Evolutionary conservation across 129 eudicot genomes (phyloP).

Genomic region (Mikania micrantha): DNA sequence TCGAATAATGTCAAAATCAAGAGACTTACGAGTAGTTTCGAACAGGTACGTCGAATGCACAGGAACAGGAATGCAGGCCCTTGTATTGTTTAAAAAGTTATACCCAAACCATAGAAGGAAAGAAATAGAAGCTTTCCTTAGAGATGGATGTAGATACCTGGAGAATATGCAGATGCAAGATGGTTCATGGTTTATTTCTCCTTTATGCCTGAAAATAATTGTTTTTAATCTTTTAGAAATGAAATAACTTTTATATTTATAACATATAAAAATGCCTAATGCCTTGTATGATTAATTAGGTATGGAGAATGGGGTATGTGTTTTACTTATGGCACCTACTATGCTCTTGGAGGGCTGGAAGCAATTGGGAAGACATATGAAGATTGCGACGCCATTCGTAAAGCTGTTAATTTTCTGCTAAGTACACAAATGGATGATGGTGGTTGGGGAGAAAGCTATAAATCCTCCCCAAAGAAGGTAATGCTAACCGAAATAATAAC

Average conservation of each 20-base stretch:
- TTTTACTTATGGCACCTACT: slow-evolving; percentile 58
- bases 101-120: slow-evolving; percentile 46
- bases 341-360: slow-evolving; percentile 51
- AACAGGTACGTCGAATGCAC: slow-evolving; percentile 66
- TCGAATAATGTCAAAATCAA: background rate
- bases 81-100: slow-evolving; percentile 46
- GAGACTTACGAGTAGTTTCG: background rate
- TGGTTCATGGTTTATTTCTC: slow-evolving; percentile 58
- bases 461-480: slow-evolving; percentile 36
- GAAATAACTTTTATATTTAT: background rate
- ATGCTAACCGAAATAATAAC: too few relatives aligned
- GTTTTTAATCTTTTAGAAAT: background rate
- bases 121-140: slow-evolving; percentile 45
- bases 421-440: slow-evolving; percentile 29
- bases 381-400: slow-evolving; percentile 21
- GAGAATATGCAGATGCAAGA: slow-evolving; percentile 57
- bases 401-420: slow-evolving; percentile 30
- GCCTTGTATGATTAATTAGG: slow-evolving; percentile 35
- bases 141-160: slow-evolving; percentile 35
- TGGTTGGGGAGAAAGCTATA: slow-evolving; percentile 57
- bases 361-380: slow-evolving; percentile 47
- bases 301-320: slow-evolving; percentile 82
- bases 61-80: slow-evolving; percentile 47
- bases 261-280: too few relatives aligned
- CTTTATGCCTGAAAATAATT: background rate